These are phyloP conservation scores for Cryptosporidium viatorum DNA, from an alignment of 169 alveolate genomes.

Conservation along the genomic window DNA sequence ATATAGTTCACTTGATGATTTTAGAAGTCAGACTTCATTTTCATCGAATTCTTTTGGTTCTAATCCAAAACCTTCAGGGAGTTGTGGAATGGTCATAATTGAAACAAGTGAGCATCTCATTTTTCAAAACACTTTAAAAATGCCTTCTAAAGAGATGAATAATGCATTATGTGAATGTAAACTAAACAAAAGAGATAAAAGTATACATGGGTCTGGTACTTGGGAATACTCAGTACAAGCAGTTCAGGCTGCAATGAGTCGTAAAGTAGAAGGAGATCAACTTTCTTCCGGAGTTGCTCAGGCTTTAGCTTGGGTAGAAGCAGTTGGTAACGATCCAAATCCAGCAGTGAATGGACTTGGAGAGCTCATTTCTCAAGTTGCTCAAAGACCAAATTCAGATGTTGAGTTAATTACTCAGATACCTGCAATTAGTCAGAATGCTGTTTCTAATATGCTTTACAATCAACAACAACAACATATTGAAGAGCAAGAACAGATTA, in stretches of 20 bases:
- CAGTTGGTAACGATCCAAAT: constrained; percentile 74
- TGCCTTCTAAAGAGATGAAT: constrained; percentile 78
- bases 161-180: constrained; percentile 79
- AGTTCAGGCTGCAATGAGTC: constrained; percentile 67
- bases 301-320: constrained; percentile 74
- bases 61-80: constrained; percentile 24
- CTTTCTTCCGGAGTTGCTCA: constrained; percentile 75
- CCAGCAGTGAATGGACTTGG: constrained; percentile 75
- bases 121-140: constrained; percentile 73
- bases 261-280: constrained; percentile 70
- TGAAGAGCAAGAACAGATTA: constrained; percentile 14
- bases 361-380: constrained; percentile 69
- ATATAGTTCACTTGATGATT: not conserved
- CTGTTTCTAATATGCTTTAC: constrained; percentile 65
- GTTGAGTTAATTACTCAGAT: constrained; percentile 67
- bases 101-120: constrained; percentile 78
- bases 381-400: constrained; percentile 73
- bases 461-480: constrained; percentile 64
- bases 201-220: constrained; percentile 74
- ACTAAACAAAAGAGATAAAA: constrained; percentile 57
- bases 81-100: constrained; percentile 78
- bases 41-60: not conserved
- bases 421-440: constrained; percentile 74
- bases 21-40: not conserved
- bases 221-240: constrained; percentile 76